Base-by-base conservation (phyloP, 176 grass and related monocot species). In the Dendrocalamus sinicus region DNA sequence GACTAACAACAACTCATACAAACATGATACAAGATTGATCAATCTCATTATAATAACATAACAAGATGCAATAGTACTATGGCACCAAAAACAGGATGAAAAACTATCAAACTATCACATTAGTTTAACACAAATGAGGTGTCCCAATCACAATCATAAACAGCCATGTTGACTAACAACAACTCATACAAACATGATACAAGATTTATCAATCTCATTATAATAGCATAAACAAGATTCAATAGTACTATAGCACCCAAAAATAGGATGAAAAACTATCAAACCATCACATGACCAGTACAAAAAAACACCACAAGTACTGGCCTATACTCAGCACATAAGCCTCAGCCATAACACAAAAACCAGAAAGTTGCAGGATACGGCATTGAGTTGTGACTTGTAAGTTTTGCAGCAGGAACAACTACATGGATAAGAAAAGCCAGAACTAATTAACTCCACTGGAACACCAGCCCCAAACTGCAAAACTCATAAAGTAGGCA, bases 131-230 rank as follows among this genome's bases (percentile, higher is more conserved):
- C 20, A 64, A 35, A 75, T 55, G 20, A 59, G 8, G 13, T 58
- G 51, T 40, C 24, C 57, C n/a, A 53, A 81, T 22, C 35, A 37
- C 59, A 87, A 67, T 10, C 60, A 75, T 28, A 53, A 54, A 84
- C 16, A 45, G 54, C 41, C 17, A 58, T 46, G 44, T 59, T 40
- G 24, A 12, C 54, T 16, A 60, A 46, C n/a, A 60, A 70, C 14
- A 26, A 51, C 20, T 67, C 9, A 41, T 24, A 63, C 37, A 40
- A 48, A 81, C 32, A 44, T 81, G 52, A 12, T 13, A 20, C 72
- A 44, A 41, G 39, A 75, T 17, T 67, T 35, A 75, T 24, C 4
- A 68, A 22, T 9, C 8, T 75, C 12, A 20, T 9, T 12, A 57
- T 7, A 26, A 12, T 40, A 26, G 10, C 0, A 0, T 13, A 50